phyloP scores from a whole-genome alignment of 2,329 filamentous ascomycete species.

The Ophiostoma quercus region DNA sequence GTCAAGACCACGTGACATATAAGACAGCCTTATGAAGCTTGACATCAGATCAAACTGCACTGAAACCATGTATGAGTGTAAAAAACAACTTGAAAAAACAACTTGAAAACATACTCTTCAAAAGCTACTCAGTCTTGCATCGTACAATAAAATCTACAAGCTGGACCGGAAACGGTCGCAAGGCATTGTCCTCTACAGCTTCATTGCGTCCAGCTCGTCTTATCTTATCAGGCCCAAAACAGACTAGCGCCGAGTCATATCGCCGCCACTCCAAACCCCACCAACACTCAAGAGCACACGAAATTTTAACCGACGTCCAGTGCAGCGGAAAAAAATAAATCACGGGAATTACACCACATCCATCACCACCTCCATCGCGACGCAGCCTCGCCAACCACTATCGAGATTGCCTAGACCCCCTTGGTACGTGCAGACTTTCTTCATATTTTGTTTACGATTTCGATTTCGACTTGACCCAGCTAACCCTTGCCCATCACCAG shows the following conservation, averaged over 20 bases:
- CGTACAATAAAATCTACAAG: not conserved
- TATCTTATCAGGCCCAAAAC: conserved; percentile 25
- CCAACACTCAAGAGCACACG: conserved; percentile 27
- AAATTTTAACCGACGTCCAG: conserved; percentile 27
- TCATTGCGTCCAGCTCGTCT: conserved; percentile 7
- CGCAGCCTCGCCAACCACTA: conserved; percentile 22
- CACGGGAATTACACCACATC: conserved; percentile 20
- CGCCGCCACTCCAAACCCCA: conserved; percentile 24
- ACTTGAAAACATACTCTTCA: no score
- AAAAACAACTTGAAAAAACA: no score
- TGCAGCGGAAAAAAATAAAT: conserved; percentile 23
- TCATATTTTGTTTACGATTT: not conserved
- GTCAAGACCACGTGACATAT: no score
- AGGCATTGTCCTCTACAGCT: not conserved
- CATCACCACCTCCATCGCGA: conserved; percentile 21
- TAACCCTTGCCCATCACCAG: not conserved
- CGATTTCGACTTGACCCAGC: not conserved
- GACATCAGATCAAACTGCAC: no score
- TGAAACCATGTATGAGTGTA: no score
- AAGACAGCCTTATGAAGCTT: no score
- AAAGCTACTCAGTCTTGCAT: no score
- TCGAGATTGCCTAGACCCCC: conserved; percentile 12
- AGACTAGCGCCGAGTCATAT: conserved; percentile 26
- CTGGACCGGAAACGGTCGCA: not conserved
- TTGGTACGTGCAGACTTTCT: conserved; percentile 13